Evolutionary conservation across 2,329 filamentous ascomycete genomes (phyloP).

Genomic region (Hypomyces perniciosus): DNA sequence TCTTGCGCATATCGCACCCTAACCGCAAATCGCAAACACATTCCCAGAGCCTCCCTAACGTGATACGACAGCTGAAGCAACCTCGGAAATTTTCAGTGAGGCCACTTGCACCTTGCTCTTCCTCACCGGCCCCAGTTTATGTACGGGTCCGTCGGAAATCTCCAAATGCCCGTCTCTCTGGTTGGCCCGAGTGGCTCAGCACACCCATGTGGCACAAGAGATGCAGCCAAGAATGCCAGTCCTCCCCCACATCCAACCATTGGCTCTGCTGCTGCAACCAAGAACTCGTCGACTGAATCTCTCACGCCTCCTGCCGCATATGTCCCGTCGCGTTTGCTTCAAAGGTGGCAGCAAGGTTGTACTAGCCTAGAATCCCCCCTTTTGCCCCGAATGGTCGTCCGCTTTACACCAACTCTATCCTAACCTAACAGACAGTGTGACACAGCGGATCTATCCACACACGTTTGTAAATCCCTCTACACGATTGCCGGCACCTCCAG

Average conservation of each 20-base stretch:
- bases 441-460: constrained; percentile 12
- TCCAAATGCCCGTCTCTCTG: neutral
- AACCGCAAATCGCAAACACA: no score
- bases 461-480: constrained; percentile 2
- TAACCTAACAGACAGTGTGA: constrained; percentile 9
- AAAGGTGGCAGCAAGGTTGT: constrained; percentile 6
- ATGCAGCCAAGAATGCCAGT: constrained; percentile 10
- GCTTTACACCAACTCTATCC: constrained; percentile 2
- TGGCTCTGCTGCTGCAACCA: constrained; percentile 2
- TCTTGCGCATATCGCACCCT: no score
- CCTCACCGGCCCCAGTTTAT: no score
- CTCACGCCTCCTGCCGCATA: constrained; percentile 1
- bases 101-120: no score
- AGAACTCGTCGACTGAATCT: constrained; percentile 4
- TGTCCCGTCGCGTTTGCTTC: neutral
- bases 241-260: constrained; percentile 6
- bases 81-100: no score
- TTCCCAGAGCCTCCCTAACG: no score
- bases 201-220: neutral
- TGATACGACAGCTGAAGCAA: no score
- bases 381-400: constrained; percentile 1
- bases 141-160: no score
- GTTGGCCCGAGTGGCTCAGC: neutral
- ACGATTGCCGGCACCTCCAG: constrained; percentile 10
- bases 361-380: constrained; percentile 5